Evolutionary conservation across 2,329 filamentous ascomycete genomes (phyloP).

Genomic region (Xylariales sp.): DNA sequence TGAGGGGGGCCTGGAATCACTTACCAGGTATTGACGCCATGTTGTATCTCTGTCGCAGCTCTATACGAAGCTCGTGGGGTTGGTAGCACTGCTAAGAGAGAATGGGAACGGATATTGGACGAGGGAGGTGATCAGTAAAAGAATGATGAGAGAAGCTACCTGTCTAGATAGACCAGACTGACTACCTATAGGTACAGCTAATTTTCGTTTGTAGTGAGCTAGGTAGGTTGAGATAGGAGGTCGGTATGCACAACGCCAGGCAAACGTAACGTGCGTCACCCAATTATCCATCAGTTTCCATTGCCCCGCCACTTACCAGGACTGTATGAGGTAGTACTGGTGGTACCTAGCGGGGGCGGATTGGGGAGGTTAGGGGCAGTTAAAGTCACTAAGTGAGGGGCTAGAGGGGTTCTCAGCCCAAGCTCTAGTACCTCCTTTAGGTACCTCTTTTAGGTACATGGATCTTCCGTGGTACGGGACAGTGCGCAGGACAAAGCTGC

Average conservation of each 20-base stretch:
- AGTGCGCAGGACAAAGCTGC: too few species aligned
- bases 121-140: too few species aligned
- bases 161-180: background rate
- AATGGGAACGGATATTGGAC: background rate
- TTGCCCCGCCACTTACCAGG: background rate
- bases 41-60: conserved; percentile 31
- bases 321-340: background rate
- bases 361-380: background rate
- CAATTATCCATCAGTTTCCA: conserved; percentile 41
- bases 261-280: conserved; percentile 44
- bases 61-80: background rate
- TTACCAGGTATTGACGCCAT: conserved; percentile 47
- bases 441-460: too few species aligned
- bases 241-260: conserved; percentile 32
- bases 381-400: conserved; percentile 3
- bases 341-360: background rate
- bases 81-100: background rate
- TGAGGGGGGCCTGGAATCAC: background rate
- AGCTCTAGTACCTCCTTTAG: background rate
- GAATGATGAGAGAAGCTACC: too few species aligned
- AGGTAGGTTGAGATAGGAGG: too few species aligned
- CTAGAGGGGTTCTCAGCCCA: background rate
- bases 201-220: too few species aligned
- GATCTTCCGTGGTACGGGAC: too few species aligned
- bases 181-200: too few species aligned